Conservation (phyloP, 106 monocot species). For the Dioscorea zingiberensis region DNA sequence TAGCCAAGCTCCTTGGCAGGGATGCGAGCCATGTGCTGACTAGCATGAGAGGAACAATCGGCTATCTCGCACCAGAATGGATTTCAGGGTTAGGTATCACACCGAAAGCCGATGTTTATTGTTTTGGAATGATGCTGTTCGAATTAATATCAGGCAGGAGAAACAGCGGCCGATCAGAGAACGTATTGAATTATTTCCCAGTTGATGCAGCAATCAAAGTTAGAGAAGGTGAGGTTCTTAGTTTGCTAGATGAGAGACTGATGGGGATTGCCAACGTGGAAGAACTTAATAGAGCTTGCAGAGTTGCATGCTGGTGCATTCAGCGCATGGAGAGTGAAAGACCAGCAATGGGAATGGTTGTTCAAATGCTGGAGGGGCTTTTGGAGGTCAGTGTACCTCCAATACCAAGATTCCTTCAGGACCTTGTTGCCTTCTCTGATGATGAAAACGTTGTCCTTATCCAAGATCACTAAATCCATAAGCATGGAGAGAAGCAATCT, state of each 20-base stretch:
- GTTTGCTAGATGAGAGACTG: background rate
- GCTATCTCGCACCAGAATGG: background rate
- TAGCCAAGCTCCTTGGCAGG: background rate
- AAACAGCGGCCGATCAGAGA: background rate
- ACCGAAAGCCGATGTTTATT: background rate
- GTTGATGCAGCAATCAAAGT: background rate
- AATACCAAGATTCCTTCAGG: background rate
- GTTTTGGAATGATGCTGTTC: background rate
- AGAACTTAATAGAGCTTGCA: background rate
- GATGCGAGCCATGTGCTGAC: background rate
- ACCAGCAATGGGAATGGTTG: background rate
- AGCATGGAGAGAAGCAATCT: too few species aligned
- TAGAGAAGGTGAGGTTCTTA: background rate
- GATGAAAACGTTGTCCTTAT: too few species aligned
- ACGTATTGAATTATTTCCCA: background rate
- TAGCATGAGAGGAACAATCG: background rate
- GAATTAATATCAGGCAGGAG: slow-evolving; percentile 1
- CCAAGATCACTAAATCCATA: too few species aligned
- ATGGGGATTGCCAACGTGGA: background rate
- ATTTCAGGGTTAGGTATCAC: background rate
- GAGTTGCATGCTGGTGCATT: background rate
- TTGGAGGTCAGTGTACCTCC: background rate
- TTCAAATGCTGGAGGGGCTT: background rate
- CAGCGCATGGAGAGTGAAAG: background rate
- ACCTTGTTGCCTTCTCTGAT: too few species aligned